phyloP scores from a whole-genome alignment of 768 basidiomycete species.

The Inosperma sp. region DNA sequence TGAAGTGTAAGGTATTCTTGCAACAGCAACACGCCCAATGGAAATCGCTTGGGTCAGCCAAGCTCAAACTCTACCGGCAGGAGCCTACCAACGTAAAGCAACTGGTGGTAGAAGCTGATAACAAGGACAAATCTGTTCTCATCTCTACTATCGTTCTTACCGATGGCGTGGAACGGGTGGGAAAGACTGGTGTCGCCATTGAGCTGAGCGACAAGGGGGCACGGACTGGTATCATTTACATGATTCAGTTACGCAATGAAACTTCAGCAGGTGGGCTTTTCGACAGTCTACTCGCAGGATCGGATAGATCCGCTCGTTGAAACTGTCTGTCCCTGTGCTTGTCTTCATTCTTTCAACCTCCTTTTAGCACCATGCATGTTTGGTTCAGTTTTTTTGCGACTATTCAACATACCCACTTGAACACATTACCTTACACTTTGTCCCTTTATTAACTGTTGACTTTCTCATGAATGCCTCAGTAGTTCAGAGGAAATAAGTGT shows the following conservation, averaged over 20 bases:
- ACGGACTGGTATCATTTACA: conserved; percentile 91
- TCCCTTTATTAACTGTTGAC: background rate
- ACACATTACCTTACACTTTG: background rate
- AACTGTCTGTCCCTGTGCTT: conserved; percentile 6
- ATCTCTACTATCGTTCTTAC: conserved; percentile 95
- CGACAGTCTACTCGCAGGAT: conserved; percentile 81
- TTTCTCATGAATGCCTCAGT: background rate
- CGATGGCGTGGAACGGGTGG: conserved; percentile 97
- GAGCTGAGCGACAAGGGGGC: conserved; percentile 90
- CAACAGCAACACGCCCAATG: conserved; percentile 96
- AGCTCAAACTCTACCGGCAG: conserved; percentile 82
- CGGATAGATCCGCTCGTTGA: conserved; percentile 57
- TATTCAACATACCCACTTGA: conserved; percentile 5
- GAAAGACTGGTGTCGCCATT: conserved; percentile 95
- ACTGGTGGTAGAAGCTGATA: conserved; percentile 87
- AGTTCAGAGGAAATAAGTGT: background rate
- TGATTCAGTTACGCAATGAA: conserved; percentile 95
- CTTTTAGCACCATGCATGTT: background rate
- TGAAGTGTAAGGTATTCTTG: conserved; percentile 98
- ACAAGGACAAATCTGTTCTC: conserved; percentile 66
- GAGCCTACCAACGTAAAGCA: conserved; percentile 90
- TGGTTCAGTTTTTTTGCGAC: conserved; percentile 6
- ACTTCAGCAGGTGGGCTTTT: conserved; percentile 79
- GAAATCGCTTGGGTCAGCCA: conserved; percentile 89
- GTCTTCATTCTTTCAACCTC: background rate